Evolutionary conservation across 371 early-diverging fungal genomes (phyloP), one percentile per base, ranked within the genome.

Genomic region (Rhizopus microsporus): DNA sequence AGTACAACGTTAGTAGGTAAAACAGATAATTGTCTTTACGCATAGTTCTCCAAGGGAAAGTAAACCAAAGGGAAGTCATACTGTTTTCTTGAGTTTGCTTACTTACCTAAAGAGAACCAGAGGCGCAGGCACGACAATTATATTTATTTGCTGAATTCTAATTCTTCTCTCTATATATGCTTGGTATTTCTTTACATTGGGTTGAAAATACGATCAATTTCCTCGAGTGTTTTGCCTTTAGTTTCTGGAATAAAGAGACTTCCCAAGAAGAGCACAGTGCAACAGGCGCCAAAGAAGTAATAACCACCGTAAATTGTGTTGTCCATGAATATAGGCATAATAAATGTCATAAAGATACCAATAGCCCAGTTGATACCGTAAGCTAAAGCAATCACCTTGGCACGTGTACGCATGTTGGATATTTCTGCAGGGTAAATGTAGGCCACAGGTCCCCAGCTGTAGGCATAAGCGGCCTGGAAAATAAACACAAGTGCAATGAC

Each of bases 391-490:
- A 74, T 54, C 7, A 65, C 72, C 54, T 79, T 79, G 29, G 80
- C 70, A 44, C 80, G 74, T 5, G 65, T 68, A 39, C 80, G 80
- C 67, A 69, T 76, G 51, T 76, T 74, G 49, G 75, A 83, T 55
- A 89, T 78, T 63, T 89, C 89, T 23, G 71, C 78, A 33, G 94
- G 95, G 70, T 94, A 94, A 3, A 75, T 72, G 40, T 74, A 78
- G 31, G 72, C 65, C 9, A 74, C 74, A 40, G 75, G 64, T 13
- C 79, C 74, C 83, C 83, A 87, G 40, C 85, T 83, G 50, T 76
- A 73, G 45, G 86, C 77, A 71, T 83, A 87, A 32, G 68, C 51
- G n/a, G 81, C 70, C 33, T 73, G 65, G 47, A 79, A 79, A 39
- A 79, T 65, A 46, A 69, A 79, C 13, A 79, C 60, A 55, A 79